These are phyloP conservation scores for Globisporangium apiculatum DNA, from an alignment of 352 stramenopile species.

Conservation along the genomic window DNA sequence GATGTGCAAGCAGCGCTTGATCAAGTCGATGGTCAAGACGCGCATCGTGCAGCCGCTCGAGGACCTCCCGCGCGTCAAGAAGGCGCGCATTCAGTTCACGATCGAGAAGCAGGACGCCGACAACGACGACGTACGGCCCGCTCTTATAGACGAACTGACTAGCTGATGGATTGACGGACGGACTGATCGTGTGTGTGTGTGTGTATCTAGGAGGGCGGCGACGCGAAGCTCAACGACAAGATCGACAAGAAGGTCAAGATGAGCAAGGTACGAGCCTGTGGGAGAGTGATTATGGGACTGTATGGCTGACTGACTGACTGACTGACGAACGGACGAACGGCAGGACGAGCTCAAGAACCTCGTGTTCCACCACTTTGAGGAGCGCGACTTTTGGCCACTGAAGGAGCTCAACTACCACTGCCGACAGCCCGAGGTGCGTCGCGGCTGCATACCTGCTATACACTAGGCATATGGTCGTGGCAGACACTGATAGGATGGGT, in stretches of 20 bases:
- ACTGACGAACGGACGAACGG: not conserved
- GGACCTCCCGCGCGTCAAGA: slow-evolving; percentile 70
- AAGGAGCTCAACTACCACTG: slow-evolving; percentile 88
- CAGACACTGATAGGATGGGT: no score
- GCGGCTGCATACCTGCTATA: no score
- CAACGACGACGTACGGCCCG: slow-evolving; percentile 44
- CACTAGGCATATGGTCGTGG: not conserved
- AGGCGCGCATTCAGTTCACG: slow-evolving; percentile 74
- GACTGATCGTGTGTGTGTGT: not conserved
- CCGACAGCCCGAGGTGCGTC: slow-evolving; percentile 73
- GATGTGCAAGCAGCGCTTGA: slow-evolving; percentile 74
- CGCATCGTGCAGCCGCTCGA: slow-evolving; percentile 70
- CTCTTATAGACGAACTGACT: not conserved
- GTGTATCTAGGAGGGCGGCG: slow-evolving; percentile 28
- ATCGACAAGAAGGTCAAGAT: slow-evolving; percentile 88
- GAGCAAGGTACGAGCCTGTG: slow-evolving; percentile 50
- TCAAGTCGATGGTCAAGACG: slow-evolving; percentile 85
- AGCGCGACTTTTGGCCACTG: slow-evolving; percentile 81
- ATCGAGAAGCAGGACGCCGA: slow-evolving; percentile 72
- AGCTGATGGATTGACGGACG: not conserved
- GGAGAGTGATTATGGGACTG: not conserved
- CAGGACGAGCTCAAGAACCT: slow-evolving; percentile 86
- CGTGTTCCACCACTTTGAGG: slow-evolving; percentile 84
- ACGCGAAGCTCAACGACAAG: slow-evolving; percentile 56
- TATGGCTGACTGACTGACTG: not conserved